phyloP scores from a whole-genome alignment of 192 early-diverging fungal genomes.

The Entomortierella parvispora region DNA sequence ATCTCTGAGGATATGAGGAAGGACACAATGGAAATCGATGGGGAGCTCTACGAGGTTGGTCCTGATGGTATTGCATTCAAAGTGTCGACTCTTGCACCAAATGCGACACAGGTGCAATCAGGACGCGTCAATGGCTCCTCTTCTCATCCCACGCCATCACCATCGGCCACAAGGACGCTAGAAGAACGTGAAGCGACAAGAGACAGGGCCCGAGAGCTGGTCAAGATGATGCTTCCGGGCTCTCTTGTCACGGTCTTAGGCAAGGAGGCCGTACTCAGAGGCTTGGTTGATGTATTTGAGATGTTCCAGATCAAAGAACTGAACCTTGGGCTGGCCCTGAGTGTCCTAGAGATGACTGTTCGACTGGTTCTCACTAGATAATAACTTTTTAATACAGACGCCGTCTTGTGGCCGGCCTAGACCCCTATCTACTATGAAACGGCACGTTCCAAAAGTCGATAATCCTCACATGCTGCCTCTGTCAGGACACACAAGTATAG shows the following conservation, averaged over 20 bases:
- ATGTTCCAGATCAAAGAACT: constrained; percentile 51
- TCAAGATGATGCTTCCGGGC: constrained; percentile 42
- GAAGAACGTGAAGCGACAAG: constrained; percentile 33
- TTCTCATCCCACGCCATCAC: background rate
- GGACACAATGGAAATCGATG: constrained; percentile 17
- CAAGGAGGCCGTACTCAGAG: constrained; percentile 30
- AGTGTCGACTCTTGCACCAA: background rate
- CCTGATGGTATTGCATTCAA: constrained; percentile 35
- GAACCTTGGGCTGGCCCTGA: constrained; percentile 42
- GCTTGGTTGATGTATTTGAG: constrained; percentile 44
- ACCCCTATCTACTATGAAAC: no score
- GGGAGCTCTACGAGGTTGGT: constrained; percentile 23
- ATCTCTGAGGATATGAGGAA: background rate
- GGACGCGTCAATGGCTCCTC: background rate
- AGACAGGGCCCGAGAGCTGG: constrained; percentile 39
- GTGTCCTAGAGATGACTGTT: constrained; percentile 43
- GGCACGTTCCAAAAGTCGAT: no score
- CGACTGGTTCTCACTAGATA: constrained; percentile 31
- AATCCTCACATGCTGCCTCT: no score
- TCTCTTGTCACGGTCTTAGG: constrained; percentile 38
- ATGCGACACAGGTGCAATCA: background rate
- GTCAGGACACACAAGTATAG: no score
- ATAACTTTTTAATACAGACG: no score
- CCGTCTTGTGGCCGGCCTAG: no score
- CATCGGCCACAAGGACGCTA: constrained; percentile 2